Evolutionary conservation across 1,139 yeast genomes (phyloP).

Genomic region (Groenewaldozyma sp.): DNA sequence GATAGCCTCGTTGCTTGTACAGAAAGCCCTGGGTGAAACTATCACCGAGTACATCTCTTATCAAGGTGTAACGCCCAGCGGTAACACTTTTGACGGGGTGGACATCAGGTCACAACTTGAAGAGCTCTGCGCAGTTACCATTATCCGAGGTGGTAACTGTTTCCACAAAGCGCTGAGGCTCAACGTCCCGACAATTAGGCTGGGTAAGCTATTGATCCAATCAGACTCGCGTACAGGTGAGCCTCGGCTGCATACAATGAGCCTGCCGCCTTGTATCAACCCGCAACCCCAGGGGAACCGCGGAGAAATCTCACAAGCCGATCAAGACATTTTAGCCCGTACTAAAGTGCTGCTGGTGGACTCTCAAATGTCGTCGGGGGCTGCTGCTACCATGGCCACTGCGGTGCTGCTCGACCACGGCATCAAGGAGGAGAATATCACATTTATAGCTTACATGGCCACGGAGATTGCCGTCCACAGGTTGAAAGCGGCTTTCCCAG

Average conservation of each 20-base stretch:
- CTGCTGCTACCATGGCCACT: slow-evolving; percentile 90
- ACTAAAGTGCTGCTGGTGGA: slow-evolving; percentile 63
- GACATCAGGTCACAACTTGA: slow-evolving; percentile 30
- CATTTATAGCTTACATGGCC: slow-evolving; percentile 64
- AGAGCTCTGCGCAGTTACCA: slow-evolving; percentile 60
- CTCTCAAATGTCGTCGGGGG: slow-evolving; percentile 85
- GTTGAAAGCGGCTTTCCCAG: slow-evolving; percentile 62
- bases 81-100: slow-evolving; percentile 35
- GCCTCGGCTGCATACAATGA: slow-evolving; percentile 77
- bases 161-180: slow-evolving; percentile 69
- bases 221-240: slow-evolving; percentile 86
- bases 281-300: slow-evolving; percentile 16
- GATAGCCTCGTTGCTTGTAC: slow-evolving; percentile 59
- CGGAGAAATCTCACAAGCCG: slow-evolving; percentile 13
- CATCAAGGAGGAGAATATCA: slow-evolving; percentile 52
- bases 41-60: slow-evolving; percentile 18
- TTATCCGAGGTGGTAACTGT: slow-evolving; percentile 89
- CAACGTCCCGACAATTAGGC: slow-evolving; percentile 64
- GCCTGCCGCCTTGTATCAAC: slow-evolving; percentile 39
- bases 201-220: slow-evolving; percentile 81
- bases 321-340: slow-evolving; percentile 12
- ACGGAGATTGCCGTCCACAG: slow-evolving; percentile 76
- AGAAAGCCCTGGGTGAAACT: slow-evolving; percentile 51
- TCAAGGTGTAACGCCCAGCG: slow-evolving; percentile 37
- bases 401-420: slow-evolving; percentile 81